Base-by-base conservation (phyloP, 768 basidiomycete genomes). In the Hericium erinaceus region DNA sequence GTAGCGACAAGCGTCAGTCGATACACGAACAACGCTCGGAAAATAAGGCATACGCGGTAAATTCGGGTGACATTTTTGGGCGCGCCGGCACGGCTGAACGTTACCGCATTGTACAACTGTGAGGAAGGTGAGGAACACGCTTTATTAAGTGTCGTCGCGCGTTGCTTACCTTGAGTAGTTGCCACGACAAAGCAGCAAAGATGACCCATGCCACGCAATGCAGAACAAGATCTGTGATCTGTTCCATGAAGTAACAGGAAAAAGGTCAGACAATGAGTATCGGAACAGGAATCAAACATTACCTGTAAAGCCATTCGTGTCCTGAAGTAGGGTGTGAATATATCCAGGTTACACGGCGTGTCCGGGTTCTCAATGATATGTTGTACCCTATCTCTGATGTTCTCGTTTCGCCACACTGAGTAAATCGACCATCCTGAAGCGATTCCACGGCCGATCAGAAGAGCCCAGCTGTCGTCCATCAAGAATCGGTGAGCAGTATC, bases 1-100 rank as follows among this genome's bases (percentile, higher is more conserved):
- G 22, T 18, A 15, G 38, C 13, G n/a, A 13, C 49, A 4, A 13
- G 33, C 33, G 33, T 33, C 33, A 33, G 33, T 33, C 26, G 13
- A 26, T 13, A 12, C 28, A 39, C 2, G 13, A 0, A 22, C n/a
- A 33, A 33, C 9, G 33, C 33, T 33, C 33, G 33, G 33, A 33
- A 0, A 33, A 33, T 2, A 33, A 52, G 13, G 60, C 67, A 44
- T 52, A 78, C 80, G 66, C 75, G 76, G 70, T 83, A 75, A 56
- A 83, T 74, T 2, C 74, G 72, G 60, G 75, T 71, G 60, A 85
- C 70, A 26, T 75, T 72, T 22, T 70, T 66, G 1, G 81, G 80
- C 0, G 82, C 80, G 2, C 82, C 82, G 22, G 80, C 75, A 54
- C 74, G 76, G 58, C 74, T 78, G 67, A 83, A 77, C 0, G 78